phyloP scores from a whole-genome alignment of 441 rosid species.

The Dalechampia spathulata region DNA sequence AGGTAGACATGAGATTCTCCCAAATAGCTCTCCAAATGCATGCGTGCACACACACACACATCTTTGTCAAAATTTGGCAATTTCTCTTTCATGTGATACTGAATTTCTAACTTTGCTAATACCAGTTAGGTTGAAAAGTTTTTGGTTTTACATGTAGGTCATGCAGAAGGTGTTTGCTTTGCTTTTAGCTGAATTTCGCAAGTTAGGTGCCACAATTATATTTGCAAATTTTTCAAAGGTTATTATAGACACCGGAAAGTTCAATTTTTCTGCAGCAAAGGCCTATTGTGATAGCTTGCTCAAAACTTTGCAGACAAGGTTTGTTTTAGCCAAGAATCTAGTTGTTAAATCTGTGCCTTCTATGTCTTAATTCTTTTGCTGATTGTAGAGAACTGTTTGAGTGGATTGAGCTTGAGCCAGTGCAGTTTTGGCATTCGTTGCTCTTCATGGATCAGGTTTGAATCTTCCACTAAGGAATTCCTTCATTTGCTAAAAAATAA shows the following conservation, averaged over 20 bases:
- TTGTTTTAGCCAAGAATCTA: constrained; percentile 24
- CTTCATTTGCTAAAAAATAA: not conserved
- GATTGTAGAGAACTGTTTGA: constrained; percentile 70
- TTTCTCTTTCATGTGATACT: not conserved
- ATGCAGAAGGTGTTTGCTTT: constrained; percentile 98
- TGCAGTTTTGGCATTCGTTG: constrained; percentile 83
- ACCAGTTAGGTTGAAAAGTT: constrained; percentile 6
- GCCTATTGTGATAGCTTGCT: constrained; percentile 89
- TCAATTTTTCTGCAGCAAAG: constrained; percentile 65
- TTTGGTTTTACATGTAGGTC: constrained; percentile 37
- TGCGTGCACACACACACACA: no score
- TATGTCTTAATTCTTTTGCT: constrained; percentile 16
- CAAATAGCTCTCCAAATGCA: not conserved
- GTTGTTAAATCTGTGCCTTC: constrained; percentile 9
- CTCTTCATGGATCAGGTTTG: constrained; percentile 98
- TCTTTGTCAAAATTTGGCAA: no score
- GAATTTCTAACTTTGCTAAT: not conserved
- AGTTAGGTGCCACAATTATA: constrained; percentile 86
- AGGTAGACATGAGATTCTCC: not conserved
- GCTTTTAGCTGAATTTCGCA: constrained; percentile 85
- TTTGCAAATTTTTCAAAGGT: constrained; percentile 91
- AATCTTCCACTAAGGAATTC: not conserved
- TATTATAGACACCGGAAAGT: constrained; percentile 82
- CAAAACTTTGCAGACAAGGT: constrained; percentile 73
- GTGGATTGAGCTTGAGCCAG: constrained; percentile 84